Evolutionary conservation across 768 basidiomycete genomes (phyloP).

Genomic region (Macrolepiota dolichaula): DNA sequence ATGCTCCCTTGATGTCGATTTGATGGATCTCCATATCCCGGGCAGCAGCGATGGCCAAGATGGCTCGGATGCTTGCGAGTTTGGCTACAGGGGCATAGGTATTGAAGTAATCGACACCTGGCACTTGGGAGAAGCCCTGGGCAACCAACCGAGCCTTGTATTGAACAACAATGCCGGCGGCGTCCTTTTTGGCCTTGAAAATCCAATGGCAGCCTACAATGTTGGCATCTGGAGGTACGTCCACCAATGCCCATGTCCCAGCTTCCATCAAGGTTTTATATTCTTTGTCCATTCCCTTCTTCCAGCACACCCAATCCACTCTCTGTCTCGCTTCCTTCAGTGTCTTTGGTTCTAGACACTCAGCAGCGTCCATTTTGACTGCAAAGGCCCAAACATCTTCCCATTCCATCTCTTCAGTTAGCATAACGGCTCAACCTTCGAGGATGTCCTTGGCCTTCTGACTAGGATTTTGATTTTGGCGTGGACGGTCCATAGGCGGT

Average conservation of each 20-base stretch:
- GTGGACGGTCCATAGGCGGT: too few species aligned
- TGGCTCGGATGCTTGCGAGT: conserved; percentile 20
- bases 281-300: conserved; percentile 24
- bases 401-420: too few species aligned
- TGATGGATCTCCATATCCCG: conserved; percentile 31
- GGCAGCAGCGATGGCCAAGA: conserved; percentile 30
- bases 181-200: conserved; percentile 18
- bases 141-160: conserved; percentile 24
- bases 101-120: conserved; percentile 35
- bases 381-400: too few species aligned
- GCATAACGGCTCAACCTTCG: too few species aligned
- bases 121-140: conserved; percentile 37
- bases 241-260: conserved; percentile 28
- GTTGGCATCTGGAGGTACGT: conserved; percentile 19
- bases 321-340: not conserved
- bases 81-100: conserved; percentile 26
- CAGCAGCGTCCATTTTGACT: too few species aligned
- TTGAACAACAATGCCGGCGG: conserved; percentile 16
- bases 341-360: conserved; percentile 10
- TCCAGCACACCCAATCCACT: conserved; percentile 14
- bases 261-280: conserved; percentile 21
- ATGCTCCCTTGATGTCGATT: too few species aligned
- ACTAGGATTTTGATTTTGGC: too few species aligned
- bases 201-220: conserved; percentile 24
- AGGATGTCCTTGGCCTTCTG: too few species aligned